Evolutionary conservation across 2,329 filamentous ascomycete species (phyloP), one percentile per base, ranked within the genome.

Genomic region (Neonectria punicea): DNA sequence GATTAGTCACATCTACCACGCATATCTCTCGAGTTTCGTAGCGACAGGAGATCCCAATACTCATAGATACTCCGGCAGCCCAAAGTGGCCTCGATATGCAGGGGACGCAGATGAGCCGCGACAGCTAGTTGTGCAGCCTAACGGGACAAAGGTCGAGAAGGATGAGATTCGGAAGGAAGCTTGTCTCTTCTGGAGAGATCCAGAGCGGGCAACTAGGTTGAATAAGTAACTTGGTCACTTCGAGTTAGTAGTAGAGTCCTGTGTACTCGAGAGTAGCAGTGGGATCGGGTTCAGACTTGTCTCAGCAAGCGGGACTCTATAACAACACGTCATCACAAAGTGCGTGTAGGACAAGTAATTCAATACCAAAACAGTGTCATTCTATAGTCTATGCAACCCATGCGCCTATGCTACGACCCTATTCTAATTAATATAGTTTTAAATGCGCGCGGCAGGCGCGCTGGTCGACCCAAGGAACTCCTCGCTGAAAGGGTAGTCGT

Each of bases 11-110:
- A 22, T 77, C 0, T 80, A 80, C 36, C 80, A 81, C 39, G 77
- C 69, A 0, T 79, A 81, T 44, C 65, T 80, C 47, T 70, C 79
- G 1, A 81, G 78, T 39, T 81, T 81, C 53, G 78, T 80, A 3
- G 66, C 73, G 0, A 70, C 73, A 0, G 79, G 80, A 1, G 69
- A 81, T 58, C 80, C 80, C 0, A 81, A 81, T 18, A 63, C 59
- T 0, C 66, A 74, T 7, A 50, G 66, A 9, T 73, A 70, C 2
- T 53, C 67, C 1, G 70, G 70, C 0, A 72, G 67, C 7, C 69
- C 70, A 0, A 53, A 65, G 22, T 73, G 70, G 70, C 67, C 70
- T 1, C 18, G 16, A 2, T 73, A 73, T 10, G 22, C 65, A 0
- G 70, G 70, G 0, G 22, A 43, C 7, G 20, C 46, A 1, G 39